Evolutionary conservation across 1,284 basidiomycete genomes (phyloP).

Genomic region (Tylopilus orsonianus): DNA sequence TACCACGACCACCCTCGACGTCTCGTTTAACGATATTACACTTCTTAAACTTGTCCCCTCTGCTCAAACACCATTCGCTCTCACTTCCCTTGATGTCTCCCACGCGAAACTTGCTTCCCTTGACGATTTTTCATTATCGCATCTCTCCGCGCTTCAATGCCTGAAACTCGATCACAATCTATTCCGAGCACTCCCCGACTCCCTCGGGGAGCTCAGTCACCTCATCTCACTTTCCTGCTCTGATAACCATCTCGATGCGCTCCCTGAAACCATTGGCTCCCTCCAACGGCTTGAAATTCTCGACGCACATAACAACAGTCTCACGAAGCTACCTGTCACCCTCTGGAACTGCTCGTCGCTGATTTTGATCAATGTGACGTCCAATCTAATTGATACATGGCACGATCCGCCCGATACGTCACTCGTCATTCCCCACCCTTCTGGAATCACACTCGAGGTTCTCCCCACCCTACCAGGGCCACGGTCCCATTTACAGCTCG

Average conservation of each 20-base stretch:
- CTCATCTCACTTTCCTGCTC: constrained; percentile 83
- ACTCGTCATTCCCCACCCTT: constrained; percentile 10
- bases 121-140: constrained; percentile 70
- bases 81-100: constrained; percentile 87
- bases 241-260: constrained; percentile 81
- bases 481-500: constrained; percentile 23
- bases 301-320: constrained; percentile 91
- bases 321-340: constrained; percentile 72
- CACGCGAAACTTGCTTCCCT: constrained; percentile 88
- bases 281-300: constrained; percentile 77
- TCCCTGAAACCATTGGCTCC: constrained; percentile 79
- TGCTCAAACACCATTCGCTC: constrained; percentile 55
- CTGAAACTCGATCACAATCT: constrained; percentile 87
- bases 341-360: constrained; percentile 88
- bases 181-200: constrained; percentile 82
- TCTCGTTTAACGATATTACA: constrained; percentile 82
- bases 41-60: constrained; percentile 69
- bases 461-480: constrained; percentile 10
- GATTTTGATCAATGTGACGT: constrained; percentile 80
- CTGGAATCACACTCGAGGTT: constrained; percentile 25
- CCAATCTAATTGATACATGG: constrained; percentile 82
- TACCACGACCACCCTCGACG: constrained; percentile 59
- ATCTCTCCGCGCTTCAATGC: constrained; percentile 70
- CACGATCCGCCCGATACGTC: constrained; percentile 52
- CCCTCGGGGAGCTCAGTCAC: constrained; percentile 70